A percentile compares a stretch with the other conserved stretches of the same genome.
phyloP scores from a whole-genome alignment of 73 alveolate species.

The Paraurostyla sp. region DNA sequence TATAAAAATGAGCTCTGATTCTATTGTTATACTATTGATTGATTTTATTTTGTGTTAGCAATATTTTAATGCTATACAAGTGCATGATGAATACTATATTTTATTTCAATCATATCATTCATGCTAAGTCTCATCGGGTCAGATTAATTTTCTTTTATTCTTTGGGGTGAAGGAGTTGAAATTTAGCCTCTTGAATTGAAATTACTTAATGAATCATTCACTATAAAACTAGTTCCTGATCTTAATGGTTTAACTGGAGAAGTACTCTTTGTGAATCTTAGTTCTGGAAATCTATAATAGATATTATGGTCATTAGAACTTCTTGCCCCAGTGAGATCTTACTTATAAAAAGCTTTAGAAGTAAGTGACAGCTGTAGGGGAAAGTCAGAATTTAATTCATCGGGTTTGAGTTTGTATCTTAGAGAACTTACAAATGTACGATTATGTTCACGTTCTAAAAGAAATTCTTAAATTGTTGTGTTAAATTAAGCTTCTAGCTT shows the following conservation, averaged over 20 bases:
- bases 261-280: too few relatives aligned
- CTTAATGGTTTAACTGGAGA: too few relatives aligned
- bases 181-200: too few relatives aligned
- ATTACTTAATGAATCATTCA: too few relatives aligned
- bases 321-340: not conserved
- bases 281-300: too few relatives aligned
- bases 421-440: not conserved
- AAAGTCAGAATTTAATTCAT: not conserved
- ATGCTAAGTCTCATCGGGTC: too few relatives aligned
- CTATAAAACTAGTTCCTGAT: too few relatives aligned
- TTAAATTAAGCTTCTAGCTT: not conserved
- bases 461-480: not conserved
- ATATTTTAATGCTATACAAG: conserved; percentile 4
- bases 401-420: not conserved
- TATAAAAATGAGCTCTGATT: not conserved
- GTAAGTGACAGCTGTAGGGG: not conserved
- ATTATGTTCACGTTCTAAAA: conserved; percentile 34
- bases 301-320: not conserved
- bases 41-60: not conserved
- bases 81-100: conserved; percentile 21
- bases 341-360: not conserved
- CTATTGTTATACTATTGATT: not conserved
- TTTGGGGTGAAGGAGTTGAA: too few relatives aligned
- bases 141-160: too few relatives aligned
- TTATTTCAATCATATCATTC: too few relatives aligned